These are phyloP conservation scores for Heliocybe sulcata DNA, from an alignment of 1,284 basidiomycete genomes.

Conservation along the genomic window DNA sequence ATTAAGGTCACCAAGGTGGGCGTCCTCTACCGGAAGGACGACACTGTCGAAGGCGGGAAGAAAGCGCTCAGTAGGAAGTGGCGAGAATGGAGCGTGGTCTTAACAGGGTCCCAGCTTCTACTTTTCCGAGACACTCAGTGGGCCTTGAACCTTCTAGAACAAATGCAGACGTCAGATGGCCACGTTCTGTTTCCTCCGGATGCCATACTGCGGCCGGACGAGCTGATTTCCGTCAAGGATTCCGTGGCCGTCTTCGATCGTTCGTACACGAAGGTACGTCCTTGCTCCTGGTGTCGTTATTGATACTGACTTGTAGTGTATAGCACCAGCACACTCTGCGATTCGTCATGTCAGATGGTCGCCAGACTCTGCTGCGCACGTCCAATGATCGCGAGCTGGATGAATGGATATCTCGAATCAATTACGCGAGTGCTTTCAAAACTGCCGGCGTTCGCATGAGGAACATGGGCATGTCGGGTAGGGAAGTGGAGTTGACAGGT, in stretches of 20 bases:
- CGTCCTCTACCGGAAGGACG: conserved; percentile 80
- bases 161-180: conserved; percentile 33
- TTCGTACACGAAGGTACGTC: conserved; percentile 63
- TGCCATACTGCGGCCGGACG: conserved; percentile 78
- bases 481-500: conserved; percentile 71
- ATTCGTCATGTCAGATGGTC: conserved; percentile 68
- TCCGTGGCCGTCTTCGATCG: conserved; percentile 76
- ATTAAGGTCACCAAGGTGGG: conserved; percentile 83
- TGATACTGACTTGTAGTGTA: conserved; percentile 8
- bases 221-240: conserved; percentile 75
- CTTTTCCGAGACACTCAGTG: conserved; percentile 85
- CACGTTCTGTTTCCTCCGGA: conserved; percentile 41
- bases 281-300: conserved; percentile 3
- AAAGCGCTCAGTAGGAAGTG: conserved; percentile 80
- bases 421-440: conserved; percentile 92
- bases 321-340: conserved; percentile 75
- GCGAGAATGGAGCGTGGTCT: conserved; percentile 80
- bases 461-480: conserved; percentile 57
- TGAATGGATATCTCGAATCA: conserved; percentile 89
- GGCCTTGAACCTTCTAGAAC: conserved; percentile 52
- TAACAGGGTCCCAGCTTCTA: conserved; percentile 88
- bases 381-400: conserved; percentile 73
- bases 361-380: conserved; percentile 80
- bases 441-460: conserved; percentile 83
- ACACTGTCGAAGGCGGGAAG: conserved; percentile 69